Base-by-base conservation (phyloP, 2,329 filamentous ascomycete genomes). In the Tetracladium maxilliforme region DNA sequence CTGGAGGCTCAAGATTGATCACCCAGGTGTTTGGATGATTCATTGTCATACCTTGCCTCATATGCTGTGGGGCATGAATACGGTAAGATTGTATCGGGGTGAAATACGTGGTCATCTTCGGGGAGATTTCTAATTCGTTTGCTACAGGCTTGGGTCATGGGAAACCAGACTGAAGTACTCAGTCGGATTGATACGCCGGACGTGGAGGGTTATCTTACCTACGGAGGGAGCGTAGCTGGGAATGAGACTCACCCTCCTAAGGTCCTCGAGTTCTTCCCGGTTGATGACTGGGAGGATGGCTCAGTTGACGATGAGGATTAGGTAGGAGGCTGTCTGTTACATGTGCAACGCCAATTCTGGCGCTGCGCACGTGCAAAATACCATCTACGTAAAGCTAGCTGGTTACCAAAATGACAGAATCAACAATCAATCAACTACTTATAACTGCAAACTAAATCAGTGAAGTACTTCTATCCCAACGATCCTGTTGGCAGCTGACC, bases 21-120 rank as follows among this genome's bases (percentile, higher is more conserved):
- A 59, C 28, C 43, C 59, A 1, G 61, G 59, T 1, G 53, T 54
- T 7, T 62, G 54, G 55, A 57, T 63, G 56, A 36, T 61, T 18
- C 58, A 63, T 42, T 61, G 58, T 27, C 58, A 63, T 39, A 52
- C 55, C 22, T 32, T 61, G 33, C 50, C 53, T 36, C 58, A 63
- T 38, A 58, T 58, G 53, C 35, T 57, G 7, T 29, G 55, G 56
- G 51, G 47, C 4, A 46, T 48, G 43, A 41, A 46, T 29, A 42
- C 37, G 2, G 41, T 53, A 8, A 8, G 11, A 37, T 60, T 16
- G 7, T 13, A n/a, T 13, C 10, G n/a, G n/a, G n/a, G n/a, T n/a
- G n/a, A n/a, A 6, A 24, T 13, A 10, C 13, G 18, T 13, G 15
- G 8, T 13, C 23, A 6, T 18, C 16, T 23, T 6, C 20, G 8